phyloP scores from a whole-genome alignment of 2,329 filamentous ascomycete genomes.

The Xylariaceae sp. region DNA sequence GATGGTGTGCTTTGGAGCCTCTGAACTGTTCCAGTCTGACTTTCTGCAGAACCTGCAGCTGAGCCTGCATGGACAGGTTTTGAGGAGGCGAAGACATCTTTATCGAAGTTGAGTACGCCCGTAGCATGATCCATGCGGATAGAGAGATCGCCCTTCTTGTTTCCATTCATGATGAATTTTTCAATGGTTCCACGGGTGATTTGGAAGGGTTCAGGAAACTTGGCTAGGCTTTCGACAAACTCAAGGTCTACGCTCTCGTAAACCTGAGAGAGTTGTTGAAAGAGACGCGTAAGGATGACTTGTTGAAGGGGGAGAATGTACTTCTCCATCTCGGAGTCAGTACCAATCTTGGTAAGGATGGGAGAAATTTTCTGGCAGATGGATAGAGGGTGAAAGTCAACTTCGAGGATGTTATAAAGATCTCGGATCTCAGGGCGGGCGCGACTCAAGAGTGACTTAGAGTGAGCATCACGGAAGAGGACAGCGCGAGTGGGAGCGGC shows the following conservation, averaged over 20 bases:
- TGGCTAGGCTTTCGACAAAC: constrained; percentile 89
- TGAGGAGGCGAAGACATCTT: constrained; percentile 94
- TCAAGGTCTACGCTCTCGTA: constrained; percentile 96
- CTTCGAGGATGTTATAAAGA: constrained; percentile 97
- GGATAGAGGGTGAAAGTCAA: constrained; percentile 97
- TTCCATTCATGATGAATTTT: constrained; percentile 99
- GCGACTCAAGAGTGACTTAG: constrained; percentile 90
- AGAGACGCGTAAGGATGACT: constrained; percentile 95
- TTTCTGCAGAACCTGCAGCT: constrained; percentile 81
- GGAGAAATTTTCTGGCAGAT: constrained; percentile 99
- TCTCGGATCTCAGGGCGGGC: constrained; percentile 93
- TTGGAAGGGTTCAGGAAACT: constrained; percentile 96
- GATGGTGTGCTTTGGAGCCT: constrained; percentile 96
- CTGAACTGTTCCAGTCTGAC: constrained; percentile 80
- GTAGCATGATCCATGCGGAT: constrained; percentile 96
- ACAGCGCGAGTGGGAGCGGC: constrained; percentile 83
- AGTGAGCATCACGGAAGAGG: constrained; percentile 92
- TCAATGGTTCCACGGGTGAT: constrained; percentile 88
- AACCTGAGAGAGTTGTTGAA: constrained; percentile 98
- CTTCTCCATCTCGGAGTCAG: constrained; percentile 93
- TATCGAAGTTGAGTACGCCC: constrained; percentile 93
- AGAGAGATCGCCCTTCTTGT: constrained; percentile 98
- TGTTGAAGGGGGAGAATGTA: constrained; percentile 95
- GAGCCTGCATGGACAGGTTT: constrained; percentile 88
- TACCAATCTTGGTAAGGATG: constrained; percentile 88